Evolutionary conservation across 1,284 basidiomycete species (phyloP).

Genomic region (Microbotryomycetes sp.): DNA sequence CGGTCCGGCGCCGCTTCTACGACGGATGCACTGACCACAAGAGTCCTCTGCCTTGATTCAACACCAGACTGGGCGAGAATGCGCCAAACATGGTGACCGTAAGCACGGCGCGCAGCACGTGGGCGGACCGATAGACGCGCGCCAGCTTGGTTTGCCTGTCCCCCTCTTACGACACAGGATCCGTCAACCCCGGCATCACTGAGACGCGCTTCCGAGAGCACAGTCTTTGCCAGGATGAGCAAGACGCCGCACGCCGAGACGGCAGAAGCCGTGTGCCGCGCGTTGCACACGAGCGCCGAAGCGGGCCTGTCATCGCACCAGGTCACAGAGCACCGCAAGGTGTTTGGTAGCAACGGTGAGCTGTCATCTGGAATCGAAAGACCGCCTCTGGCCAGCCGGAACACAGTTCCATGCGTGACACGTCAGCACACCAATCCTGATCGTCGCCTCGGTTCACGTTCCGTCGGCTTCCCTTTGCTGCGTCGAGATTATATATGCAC

Average conservation of each 20-base stretch:
- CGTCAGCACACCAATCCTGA: background rate
- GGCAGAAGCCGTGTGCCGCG: background rate
- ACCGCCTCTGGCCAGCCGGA: too few relatives aligned
- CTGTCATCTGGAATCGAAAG: background rate
- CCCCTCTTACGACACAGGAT: too few relatives aligned
- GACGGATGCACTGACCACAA: constrained; percentile 54
- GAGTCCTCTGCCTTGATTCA: constrained; percentile 54
- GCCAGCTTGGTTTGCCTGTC: background rate
- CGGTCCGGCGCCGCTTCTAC: constrained; percentile 2
- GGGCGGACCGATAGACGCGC: background rate
- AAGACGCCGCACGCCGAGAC: background rate
- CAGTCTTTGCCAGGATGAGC: background rate
- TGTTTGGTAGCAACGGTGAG: constrained; percentile 23
- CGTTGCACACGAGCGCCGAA: constrained; percentile 30
- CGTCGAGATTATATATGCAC: too few relatives aligned
- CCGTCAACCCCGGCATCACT: too few relatives aligned
- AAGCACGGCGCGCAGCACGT: too few relatives aligned
- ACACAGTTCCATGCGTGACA: too few relatives aligned
- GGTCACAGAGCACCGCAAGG: constrained; percentile 1
- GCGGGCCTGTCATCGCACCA: constrained; percentile 35
- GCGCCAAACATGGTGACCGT: constrained; percentile 64
- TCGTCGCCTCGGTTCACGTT: background rate
- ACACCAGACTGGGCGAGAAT: constrained; percentile 59
- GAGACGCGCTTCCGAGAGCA: too few relatives aligned
- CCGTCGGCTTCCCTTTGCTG: background rate